Percentiles rank a stretch among this genome's conserved stretches.
Conservation (phyloP, 2,329 filamentous ascomycete genomes). For the Hysterium pulicare region DNA sequence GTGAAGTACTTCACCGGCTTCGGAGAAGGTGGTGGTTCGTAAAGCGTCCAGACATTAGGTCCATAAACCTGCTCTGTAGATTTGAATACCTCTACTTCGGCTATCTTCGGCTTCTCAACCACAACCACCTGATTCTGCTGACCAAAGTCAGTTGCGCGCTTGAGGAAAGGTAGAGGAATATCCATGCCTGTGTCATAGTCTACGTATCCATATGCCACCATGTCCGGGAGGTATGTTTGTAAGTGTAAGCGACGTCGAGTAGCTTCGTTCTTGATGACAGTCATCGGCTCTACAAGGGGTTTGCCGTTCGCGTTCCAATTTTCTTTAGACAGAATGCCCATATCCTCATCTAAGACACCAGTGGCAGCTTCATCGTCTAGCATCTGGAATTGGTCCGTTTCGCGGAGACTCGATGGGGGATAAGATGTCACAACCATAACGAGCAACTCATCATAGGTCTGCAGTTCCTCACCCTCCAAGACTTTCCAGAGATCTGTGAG, state of each 20-base stretch:
- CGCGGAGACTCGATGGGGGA: slow-evolving; percentile 14
- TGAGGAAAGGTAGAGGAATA: not conserved
- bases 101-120: too few relatives aligned
- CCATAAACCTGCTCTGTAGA: too few relatives aligned
- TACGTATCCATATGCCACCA: slow-evolving; percentile 62
- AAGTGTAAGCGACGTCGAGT: slow-evolving; percentile 50
- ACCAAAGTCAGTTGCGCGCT: not conserved
- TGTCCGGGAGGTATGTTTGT: slow-evolving; percentile 49
- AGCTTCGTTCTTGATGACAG: slow-evolving; percentile 45
- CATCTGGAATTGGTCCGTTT: slow-evolving; percentile 25
- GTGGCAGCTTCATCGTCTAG: not conserved
- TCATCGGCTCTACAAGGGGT: not conserved
- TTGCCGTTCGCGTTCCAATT: not conserved
- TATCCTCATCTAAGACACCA: not conserved
- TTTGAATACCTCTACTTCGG: too few relatives aligned
- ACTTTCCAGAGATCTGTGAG: slow-evolving; percentile 58
- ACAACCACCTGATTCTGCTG: not conserved
- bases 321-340: not conserved
- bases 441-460: slow-evolving; percentile 51
- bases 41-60: too few relatives aligned
- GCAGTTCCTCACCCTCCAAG: slow-evolving; percentile 56
- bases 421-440: slow-evolving; percentile 58
- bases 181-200: slow-evolving; percentile 28
- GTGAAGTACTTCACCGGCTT: too few relatives aligned
- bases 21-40: too few relatives aligned